Evolutionary conservation across 2,329 filamentous ascomycete genomes (phyloP), one percentile per base, ranked within the genome.

Genomic region (Claviceps sp.): DNA sequence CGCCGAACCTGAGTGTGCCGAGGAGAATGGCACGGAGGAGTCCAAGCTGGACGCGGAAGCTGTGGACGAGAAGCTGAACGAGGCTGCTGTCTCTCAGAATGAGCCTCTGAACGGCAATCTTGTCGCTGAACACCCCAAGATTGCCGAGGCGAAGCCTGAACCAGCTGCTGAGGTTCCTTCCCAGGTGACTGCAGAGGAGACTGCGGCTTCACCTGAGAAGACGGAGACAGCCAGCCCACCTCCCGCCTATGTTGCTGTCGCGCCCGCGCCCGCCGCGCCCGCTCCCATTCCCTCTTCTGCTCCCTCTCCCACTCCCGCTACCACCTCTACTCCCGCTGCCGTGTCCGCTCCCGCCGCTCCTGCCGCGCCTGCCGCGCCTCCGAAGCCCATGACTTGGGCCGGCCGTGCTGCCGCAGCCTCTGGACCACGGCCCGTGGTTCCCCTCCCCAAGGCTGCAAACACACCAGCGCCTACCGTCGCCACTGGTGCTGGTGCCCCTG

Each of bases 301-400:
- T 16, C 6, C 42, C 22, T 5, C 42, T 44, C 70, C 76, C 17
- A 64, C 47, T 16, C 41, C 67, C 56, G 77, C 81, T 45, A 74
- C 73, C 53, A 65, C 73, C 39, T 4, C 43, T 14, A 10, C 26
- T 10, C 26, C 40, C 13, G 14, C 22, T 22, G 22, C 22, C 22
- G 3, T 3, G 22, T 4, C 22, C 24, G 24, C 24, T 24, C 24
- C 24, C 24, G 4, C 24, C 5, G 5, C 24, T 24, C 24, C 24
- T 24, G 24, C 24, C 24, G 72, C 74, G 65, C 73, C 73, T 50
- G 68, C 71, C 40, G 65, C 58, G 34, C 68, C 68, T 52, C 65
- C 74, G 24, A 84, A 82, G 73, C 80, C 81, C 43, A 79, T 85
- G 73, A 82, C 81, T 30, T 91, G 87, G 87, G 87, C 87, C 30